These are phyloP conservation scores for Nakazawaea siamensis DNA, from an alignment of 805 yeast genomes.

Conservation along the genomic window DNA sequence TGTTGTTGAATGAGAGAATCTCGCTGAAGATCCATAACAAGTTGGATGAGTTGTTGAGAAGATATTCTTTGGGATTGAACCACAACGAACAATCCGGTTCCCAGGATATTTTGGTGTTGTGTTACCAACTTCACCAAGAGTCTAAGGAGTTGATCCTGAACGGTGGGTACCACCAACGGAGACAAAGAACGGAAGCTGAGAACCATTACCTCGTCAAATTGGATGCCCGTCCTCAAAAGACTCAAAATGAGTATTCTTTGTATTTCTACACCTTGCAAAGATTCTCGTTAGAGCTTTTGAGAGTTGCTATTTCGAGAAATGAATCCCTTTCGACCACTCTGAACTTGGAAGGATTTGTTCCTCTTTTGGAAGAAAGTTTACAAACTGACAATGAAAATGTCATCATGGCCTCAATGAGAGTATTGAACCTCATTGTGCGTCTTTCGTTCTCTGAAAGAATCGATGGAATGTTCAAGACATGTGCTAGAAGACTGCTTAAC, in stretches of 20 bases:
- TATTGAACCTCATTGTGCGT: slow-evolving; percentile 51
- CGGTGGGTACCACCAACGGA: slow-evolving; percentile 7
- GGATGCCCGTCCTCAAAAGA: slow-evolving; percentile 46
- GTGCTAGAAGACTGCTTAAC: slow-evolving; percentile 52
- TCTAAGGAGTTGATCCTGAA: slow-evolving; percentile 26
- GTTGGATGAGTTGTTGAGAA: slow-evolving; percentile 68
- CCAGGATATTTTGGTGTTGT: slow-evolving; percentile 54
- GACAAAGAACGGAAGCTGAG: slow-evolving; percentile 12
- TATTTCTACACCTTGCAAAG: slow-evolving; percentile 59
- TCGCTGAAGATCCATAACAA: slow-evolving; percentile 63
- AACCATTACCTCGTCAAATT: slow-evolving; percentile 67
- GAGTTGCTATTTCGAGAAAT: slow-evolving; percentile 62
- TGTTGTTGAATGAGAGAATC: slow-evolving; percentile 54
- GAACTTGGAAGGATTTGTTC: slow-evolving; percentile 67
- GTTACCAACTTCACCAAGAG: slow-evolving; percentile 63
- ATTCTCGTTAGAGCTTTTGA: slow-evolving; percentile 68
- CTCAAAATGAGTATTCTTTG: slow-evolving; percentile 46
- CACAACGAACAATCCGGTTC: slow-evolving; percentile 54
- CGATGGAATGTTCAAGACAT: slow-evolving; percentile 44
- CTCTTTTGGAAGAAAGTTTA: slow-evolving; percentile 55
- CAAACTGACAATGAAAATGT: slow-evolving; percentile 62
- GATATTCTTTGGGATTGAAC: slow-evolving; percentile 72
- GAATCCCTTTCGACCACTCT: slow-evolving; percentile 47
- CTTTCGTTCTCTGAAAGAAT: slow-evolving; percentile 52
- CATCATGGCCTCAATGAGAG: slow-evolving; percentile 56